Evolutionary conservation across 345 rosid species (phyloP), one percentile per base, ranked within the genome.

Genomic region (Lepidium africanum): DNA sequence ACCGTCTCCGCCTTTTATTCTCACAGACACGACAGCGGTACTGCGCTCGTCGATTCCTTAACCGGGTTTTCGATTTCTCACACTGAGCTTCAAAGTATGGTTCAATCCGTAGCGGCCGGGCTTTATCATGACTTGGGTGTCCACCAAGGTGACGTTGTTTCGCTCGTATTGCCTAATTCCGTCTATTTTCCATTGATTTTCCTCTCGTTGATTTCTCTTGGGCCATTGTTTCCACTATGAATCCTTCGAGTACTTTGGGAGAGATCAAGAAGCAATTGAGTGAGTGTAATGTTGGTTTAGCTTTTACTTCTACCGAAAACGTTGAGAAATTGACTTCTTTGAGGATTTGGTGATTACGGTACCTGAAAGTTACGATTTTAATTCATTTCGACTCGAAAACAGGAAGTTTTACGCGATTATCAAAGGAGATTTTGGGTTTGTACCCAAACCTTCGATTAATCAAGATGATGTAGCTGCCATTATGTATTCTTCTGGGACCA

Each of bases 401-500:
- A 74, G 67, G 10, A 67, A 19, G 45, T 87, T 92, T n/a, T 16
- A 63, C 58, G n/a, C 70, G 30, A 74, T 90, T 10, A 6, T 86
- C 15, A 63, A 52, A 17, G 72, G 80, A 21, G 61, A 17, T 42
- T 59, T 15, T 35, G 80, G 65, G 30, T 41, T 45, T 39, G 65
- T 59, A 3, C 52, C 67, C 0, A 79, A 65, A 59, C 85, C 85
- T 1, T 66, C 66, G 40, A 83, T 86, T 70, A 81, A 79, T 74
- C 96, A 89, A 72, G 83, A 85, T 16, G 92, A 89, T 61, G 74
- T 78, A n/a, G 96, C 96, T 2, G 96, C 87, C 3, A 84, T 92
- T 59, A 51, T 92, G 80, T 85, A 85, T 67, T 90, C 96, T 0
- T 92, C 98, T 0, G 98, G 96, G 2, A 92, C 98, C 4, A 87